phyloP scores from a whole-genome alignment of 768 basidiomycete species.

The Rhodotorula diobovata region DNA sequence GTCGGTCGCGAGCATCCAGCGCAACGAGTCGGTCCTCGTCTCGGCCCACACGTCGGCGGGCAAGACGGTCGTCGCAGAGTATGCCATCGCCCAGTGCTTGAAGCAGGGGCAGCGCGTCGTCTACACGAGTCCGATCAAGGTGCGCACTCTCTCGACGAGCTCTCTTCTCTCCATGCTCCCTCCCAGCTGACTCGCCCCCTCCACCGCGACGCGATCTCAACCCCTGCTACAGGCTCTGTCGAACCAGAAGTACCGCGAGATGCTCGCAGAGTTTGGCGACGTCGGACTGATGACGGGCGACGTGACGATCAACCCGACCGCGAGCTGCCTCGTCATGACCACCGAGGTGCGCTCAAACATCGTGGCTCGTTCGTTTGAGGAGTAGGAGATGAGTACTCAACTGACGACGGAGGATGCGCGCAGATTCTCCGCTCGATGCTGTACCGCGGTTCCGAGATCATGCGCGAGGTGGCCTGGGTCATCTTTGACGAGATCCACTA shows the following conservation, averaged over 20 bases:
- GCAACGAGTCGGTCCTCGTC: constrained; percentile 94
- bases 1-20: constrained; percentile 87
- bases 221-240: constrained; percentile 69
- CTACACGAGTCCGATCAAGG: constrained; percentile 99
- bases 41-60: constrained; percentile 98
- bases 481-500: constrained; percentile 99
- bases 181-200: too few relatives aligned
- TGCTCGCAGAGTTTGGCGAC: constrained; percentile 93
- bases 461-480: constrained; percentile 99
- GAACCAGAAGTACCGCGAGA: constrained; percentile 98
- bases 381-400: too few relatives aligned
- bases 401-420: background rate
- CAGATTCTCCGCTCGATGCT: constrained; percentile 98
- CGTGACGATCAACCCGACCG: constrained; percentile 95
- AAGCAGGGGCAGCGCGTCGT: constrained; percentile 92
- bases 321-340: constrained; percentile 97
- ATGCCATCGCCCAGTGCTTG: constrained; percentile 95
- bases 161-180: too few relatives aligned
- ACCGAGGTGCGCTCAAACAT: constrained; percentile 74
- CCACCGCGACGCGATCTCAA: background rate
- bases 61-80: constrained; percentile 99
- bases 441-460: constrained; percentile 95
- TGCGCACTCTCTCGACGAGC: constrained; percentile 48
- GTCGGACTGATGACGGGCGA: constrained; percentile 99
- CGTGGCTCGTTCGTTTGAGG: too few relatives aligned